Conservation (phyloP, 371 early-diverging fungal species). For the Syncephalis fuscata region DNA sequence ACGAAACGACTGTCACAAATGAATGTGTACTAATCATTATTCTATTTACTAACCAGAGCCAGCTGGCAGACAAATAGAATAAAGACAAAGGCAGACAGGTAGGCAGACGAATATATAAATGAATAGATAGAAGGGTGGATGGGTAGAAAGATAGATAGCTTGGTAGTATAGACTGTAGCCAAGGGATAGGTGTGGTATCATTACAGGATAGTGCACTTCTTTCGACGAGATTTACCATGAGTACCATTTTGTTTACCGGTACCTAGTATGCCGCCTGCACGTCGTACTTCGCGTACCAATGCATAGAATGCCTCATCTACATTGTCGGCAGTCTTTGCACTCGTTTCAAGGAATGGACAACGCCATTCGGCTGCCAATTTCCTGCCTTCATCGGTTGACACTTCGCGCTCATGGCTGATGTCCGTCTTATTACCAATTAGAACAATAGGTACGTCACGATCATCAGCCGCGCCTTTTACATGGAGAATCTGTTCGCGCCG, state of each 20-base stretch:
- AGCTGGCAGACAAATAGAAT: too few relatives aligned
- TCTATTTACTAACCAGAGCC: too few relatives aligned
- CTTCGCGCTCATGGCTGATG: constrained; percentile 59
- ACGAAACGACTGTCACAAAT: too few relatives aligned
- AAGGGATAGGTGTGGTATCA: too few relatives aligned
- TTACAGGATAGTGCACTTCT: constrained; percentile 19
- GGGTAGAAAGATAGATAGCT: too few relatives aligned
- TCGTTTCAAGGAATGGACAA: constrained; percentile 65
- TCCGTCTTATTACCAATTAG: constrained; percentile 80
- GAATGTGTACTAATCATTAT: too few relatives aligned
- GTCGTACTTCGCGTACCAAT: constrained; percentile 36
- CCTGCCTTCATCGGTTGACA: constrained; percentile 43
- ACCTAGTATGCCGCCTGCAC: constrained; percentile 7
- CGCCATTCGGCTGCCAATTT: constrained; percentile 47
- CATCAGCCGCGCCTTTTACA: constrained; percentile 49
- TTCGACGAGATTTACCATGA: constrained; percentile 16
- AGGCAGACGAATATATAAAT: too few relatives aligned
- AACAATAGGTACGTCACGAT: constrained; percentile 61
- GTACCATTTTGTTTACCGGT: constrained; percentile 5
- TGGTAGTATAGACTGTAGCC: too few relatives aligned
- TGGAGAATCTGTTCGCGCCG: constrained; percentile 62
- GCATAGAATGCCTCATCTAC: constrained; percentile 60
- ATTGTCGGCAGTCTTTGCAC: constrained; percentile 68
- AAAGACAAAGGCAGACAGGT: too few relatives aligned
- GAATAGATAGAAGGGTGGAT: too few relatives aligned